Evolutionary conservation across 2,329 filamentous ascomycete species (phyloP).

Genomic region (Helotiales sp.): DNA sequence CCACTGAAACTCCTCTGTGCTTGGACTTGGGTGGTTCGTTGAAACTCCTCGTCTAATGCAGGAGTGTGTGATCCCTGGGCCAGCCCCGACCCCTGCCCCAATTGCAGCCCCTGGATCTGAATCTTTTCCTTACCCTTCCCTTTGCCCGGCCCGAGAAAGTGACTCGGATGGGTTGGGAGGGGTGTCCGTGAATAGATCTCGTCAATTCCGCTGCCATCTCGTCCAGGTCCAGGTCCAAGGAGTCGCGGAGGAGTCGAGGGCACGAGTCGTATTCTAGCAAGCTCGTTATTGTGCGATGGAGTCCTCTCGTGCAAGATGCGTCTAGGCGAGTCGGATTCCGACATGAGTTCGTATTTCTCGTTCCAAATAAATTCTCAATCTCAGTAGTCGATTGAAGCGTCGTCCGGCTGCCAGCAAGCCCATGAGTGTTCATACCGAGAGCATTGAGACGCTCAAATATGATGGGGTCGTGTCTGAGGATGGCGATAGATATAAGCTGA

Average conservation of each 20-base stretch:
- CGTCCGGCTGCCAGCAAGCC: conserved; percentile 11
- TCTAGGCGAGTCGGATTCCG: conserved; percentile 28
- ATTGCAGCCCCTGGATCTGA: conserved; percentile 1
- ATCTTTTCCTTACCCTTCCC: conserved; percentile 26
- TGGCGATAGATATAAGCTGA: not conserved
- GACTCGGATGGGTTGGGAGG: conserved; percentile 42
- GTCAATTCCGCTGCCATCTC: conserved; percentile 26
- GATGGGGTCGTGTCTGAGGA: conserved; percentile 2
- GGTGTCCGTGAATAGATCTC: conserved; percentile 42
- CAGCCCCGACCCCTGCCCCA: not conserved
- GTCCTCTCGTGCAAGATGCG: conserved; percentile 37
- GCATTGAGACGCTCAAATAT: conserved; percentile 11
- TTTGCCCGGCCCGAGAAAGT: conserved; percentile 37
- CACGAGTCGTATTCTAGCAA: conserved; percentile 30
- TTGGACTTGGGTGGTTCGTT: conserved; percentile 33
- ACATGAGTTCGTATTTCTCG: conserved; percentile 21
- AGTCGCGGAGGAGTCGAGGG: conserved; percentile 31
- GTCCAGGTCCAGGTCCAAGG: no score
- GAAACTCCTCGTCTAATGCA: conserved; percentile 39
- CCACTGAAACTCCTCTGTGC: conserved; percentile 29
- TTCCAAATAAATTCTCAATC: not conserved
- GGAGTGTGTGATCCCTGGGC: conserved; percentile 25
- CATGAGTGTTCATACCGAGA: conserved; percentile 15
- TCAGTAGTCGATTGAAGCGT: conserved; percentile 9
- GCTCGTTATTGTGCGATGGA: conserved; percentile 34